phyloP scores from a whole-genome alignment of 805 yeast species.

The Gaillardinia entomophila region DNA sequence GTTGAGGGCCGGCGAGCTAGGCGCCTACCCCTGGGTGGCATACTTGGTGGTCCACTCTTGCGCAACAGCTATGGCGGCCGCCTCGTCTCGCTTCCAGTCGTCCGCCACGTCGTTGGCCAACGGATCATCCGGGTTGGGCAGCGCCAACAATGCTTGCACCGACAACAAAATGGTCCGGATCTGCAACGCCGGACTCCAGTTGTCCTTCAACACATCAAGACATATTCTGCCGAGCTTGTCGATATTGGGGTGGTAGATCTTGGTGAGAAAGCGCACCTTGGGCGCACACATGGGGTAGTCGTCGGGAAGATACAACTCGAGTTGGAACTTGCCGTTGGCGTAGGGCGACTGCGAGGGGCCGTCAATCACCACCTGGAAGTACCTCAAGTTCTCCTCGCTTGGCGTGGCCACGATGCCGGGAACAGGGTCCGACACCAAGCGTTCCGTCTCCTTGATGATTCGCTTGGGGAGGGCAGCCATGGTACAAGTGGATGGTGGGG shows the following conservation, averaged over 20 bases:
- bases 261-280: constrained; percentile 87
- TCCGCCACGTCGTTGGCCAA: constrained; percentile 97
- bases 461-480: constrained; percentile 79
- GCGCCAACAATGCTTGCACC: constrained; percentile 88
- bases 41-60: constrained; percentile 63
- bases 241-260: constrained; percentile 89
- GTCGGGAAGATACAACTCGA: constrained; percentile 88
- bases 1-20: too few species aligned
- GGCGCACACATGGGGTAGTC: constrained; percentile 99
- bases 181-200: constrained; percentile 98
- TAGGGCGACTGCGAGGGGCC: constrained; percentile 93
- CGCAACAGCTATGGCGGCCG: constrained; percentile 76
- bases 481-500: not conserved
- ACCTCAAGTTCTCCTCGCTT: constrained; percentile 88
- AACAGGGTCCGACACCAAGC: constrained; percentile 89
- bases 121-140: constrained; percentile 98
- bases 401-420: constrained; percentile 94
- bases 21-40: too few species aligned
- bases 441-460: constrained; percentile 93
- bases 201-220: constrained; percentile 86
- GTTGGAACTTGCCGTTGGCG: constrained; percentile 69
- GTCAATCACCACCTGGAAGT: constrained; percentile 85
- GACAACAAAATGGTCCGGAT: constrained; percentile 87
- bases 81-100: constrained; percentile 87
- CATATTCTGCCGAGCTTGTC: constrained; percentile 94